Percentiles rank a stretch among this genome's conserved stretches.
Evolutionary conservation across 345 rosid species (phyloP).

Genomic region (Firmiana major): DNA sequence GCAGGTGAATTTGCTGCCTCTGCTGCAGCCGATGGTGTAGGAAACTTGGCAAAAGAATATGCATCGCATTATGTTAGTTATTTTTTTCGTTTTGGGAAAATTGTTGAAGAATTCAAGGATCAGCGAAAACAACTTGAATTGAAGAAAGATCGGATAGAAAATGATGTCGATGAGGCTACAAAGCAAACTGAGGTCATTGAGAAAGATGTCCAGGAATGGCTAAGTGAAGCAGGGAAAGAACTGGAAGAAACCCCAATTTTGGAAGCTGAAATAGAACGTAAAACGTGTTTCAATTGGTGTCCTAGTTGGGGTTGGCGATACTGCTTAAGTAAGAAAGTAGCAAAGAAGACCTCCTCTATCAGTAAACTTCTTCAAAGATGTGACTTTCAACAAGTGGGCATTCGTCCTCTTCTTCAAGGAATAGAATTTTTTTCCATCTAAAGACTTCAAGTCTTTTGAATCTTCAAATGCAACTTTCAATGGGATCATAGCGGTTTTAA

Average conservation of each 20-base stretch:
- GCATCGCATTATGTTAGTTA: neutral
- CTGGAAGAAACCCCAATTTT: neutral
- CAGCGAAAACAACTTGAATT: neutral
- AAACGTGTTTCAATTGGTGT: neutral
- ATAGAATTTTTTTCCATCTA: neutral
- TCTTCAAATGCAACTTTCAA: neutral
- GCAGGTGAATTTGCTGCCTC: neutral
- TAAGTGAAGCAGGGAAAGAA: neutral
- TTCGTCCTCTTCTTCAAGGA: neutral
- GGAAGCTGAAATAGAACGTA: neutral
- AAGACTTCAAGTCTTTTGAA: neutral
- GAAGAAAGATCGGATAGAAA: neutral
- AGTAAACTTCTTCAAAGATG: neutral
- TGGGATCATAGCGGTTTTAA: neutral
- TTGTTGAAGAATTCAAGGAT: neutral
- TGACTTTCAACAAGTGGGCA: neutral
- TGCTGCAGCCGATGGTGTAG: neutral
- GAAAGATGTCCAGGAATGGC: neutral
- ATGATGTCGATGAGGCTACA: neutral
- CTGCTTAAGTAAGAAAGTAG: neutral
- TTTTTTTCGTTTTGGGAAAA: neutral
- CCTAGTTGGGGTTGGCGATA: neutral
- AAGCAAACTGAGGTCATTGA: neutral
- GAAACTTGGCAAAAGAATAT: neutral
- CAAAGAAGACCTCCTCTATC: neutral